Conservation (phyloP, 768 basidiomycete species). For the Paxillus involutus region DNA sequence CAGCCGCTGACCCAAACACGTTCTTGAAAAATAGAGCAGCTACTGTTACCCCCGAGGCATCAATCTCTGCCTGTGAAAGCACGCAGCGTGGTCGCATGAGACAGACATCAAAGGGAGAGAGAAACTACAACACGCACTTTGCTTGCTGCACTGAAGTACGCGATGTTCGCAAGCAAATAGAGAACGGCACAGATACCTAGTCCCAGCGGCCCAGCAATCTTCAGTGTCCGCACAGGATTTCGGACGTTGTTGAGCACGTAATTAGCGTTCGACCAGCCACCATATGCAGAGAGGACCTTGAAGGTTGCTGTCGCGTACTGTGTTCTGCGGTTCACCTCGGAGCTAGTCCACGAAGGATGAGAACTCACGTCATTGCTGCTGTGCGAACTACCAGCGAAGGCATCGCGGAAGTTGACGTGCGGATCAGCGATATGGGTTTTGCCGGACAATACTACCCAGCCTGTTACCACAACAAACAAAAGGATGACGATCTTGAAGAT, state of each 20-base stretch:
- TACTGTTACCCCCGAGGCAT: conserved; percentile 50
- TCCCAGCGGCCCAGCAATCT: conserved; percentile 62
- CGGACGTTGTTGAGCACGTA: conserved; percentile 61
- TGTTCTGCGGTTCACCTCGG: not conserved
- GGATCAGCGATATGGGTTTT: conserved; percentile 52
- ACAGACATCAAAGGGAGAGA: not conserved
- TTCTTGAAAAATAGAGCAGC: conserved; percentile 59
- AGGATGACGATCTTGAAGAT: conserved; percentile 53
- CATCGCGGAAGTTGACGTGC: conserved; percentile 51
- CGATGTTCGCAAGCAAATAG: conserved; percentile 57
- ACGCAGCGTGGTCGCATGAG: not conserved
- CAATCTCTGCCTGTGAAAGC: conserved; percentile 40
- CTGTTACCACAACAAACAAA: conserved; percentile 49
- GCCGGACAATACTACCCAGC: conserved; percentile 59
- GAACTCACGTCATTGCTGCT: conserved; percentile 44
- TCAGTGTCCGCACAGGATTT: conserved; percentile 58
- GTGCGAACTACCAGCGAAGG: conserved; percentile 51
- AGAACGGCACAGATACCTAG: conserved; percentile 51
- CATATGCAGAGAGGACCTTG: conserved; percentile 48
- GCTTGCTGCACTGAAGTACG: conserved; percentile 47
- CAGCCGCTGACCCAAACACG: conserved; percentile 53
- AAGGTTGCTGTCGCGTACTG: conserved; percentile 58
- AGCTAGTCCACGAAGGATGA: not conserved
- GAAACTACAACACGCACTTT: conserved; percentile 10
- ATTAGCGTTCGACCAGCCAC: conserved; percentile 54